Base-by-base conservation (phyloP, 2,329 filamentous ascomycete species). In the Aspergillus jensenii region DNA sequence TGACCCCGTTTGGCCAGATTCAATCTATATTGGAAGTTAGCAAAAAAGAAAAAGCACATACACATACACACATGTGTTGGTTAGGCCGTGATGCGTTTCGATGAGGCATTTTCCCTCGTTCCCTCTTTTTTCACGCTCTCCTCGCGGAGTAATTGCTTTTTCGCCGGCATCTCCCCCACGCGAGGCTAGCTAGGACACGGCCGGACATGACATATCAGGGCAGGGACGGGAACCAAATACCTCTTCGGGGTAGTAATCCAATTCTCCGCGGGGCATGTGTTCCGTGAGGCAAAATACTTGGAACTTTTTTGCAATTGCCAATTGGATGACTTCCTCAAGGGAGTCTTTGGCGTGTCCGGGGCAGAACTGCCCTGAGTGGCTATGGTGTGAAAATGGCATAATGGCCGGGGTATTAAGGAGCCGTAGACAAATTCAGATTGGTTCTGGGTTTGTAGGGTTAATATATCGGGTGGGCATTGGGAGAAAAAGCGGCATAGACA, bases 361-460 rank as follows among this genome's bases (percentile, higher is more conserved):
- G 79, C 95, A 99, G 80, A 99, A 99, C 74, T 99, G 91, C 62
- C 95, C 95, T 39, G 95, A 98, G 78, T 99, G 95, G 71, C 91
- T 96, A 77, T 99, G 95, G 81, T 98, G 96, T 4, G 95, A 96
- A 79, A 96, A 96, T 2, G 93, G 93, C 95, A 98, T 98, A 14
- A 21, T 46, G 17, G 35, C 9, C 21, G 14, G 21, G 35, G 21
- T 9, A 21, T 5, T 17, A 31, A 17, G 14, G 35, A 15, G 12
- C 52, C 49, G 31, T 27, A n/a, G 12, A 1, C 31, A 21, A 15
- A 6, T 15, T 37, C 23, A 43, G 45, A 33, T n/a, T 37, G 21
- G 17, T 33, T 48, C 12, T 39, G 3, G 14, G 19, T 19, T 33
- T 21, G 19, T 31, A 14, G 43, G 35, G n/a, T 27, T 39, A 39